These are phyloP conservation scores for Penicillium crystallinum DNA, from an alignment of 495 filamentous ascomycete species.

Conservation along the genomic window DNA sequence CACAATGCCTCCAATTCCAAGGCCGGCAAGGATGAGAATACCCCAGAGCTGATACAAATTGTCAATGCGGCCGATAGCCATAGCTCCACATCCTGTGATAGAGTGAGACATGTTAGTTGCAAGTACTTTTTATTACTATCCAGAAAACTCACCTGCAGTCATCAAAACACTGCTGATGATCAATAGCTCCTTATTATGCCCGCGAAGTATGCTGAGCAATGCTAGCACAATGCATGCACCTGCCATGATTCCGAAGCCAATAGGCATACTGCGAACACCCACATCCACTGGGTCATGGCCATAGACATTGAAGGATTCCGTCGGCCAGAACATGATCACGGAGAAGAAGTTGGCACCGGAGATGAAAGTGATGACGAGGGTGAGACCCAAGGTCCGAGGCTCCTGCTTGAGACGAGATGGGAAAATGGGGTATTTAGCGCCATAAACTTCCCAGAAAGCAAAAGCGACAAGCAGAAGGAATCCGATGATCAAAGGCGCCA, in stretches of 20 bases:
- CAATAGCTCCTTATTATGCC: slow-evolving; percentile 59
- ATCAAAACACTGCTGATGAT: slow-evolving; percentile 58
- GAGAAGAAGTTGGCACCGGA: slow-evolving; percentile 73
- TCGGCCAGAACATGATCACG: slow-evolving; percentile 69
- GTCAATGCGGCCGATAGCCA: slow-evolving; percentile 51
- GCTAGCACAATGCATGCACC: slow-evolving; percentile 60
- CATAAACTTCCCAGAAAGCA: slow-evolving; percentile 55
- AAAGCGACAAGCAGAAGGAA: slow-evolving; percentile 50
- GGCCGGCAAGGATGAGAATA: slow-evolving; percentile 57
- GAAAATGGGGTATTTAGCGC: slow-evolving; percentile 61
- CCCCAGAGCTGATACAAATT: slow-evolving; percentile 59
- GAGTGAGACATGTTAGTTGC: not conserved
- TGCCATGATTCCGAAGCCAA: slow-evolving; percentile 57
- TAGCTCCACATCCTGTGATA: slow-evolving; percentile 51
- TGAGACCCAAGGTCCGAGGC: slow-evolving; percentile 57
- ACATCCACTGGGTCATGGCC: slow-evolving; percentile 64
- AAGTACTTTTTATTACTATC: too few species aligned
- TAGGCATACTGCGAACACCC: slow-evolving; percentile 60
- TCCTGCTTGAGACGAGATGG: slow-evolving; percentile 57
- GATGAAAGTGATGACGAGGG: slow-evolving; percentile 67
- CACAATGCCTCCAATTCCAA: slow-evolving; percentile 70
- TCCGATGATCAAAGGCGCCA: slow-evolving; percentile 56
- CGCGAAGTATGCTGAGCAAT: slow-evolving; percentile 55
- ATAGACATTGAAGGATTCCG: slow-evolving; percentile 69
- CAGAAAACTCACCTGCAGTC: slow-evolving; percentile 52